Percentiles rank a stretch among this genome's conserved stretches.
Evolutionary conservation across 1,284 basidiomycete species (phyloP).

Genomic region (Ustilago tritici): DNA sequence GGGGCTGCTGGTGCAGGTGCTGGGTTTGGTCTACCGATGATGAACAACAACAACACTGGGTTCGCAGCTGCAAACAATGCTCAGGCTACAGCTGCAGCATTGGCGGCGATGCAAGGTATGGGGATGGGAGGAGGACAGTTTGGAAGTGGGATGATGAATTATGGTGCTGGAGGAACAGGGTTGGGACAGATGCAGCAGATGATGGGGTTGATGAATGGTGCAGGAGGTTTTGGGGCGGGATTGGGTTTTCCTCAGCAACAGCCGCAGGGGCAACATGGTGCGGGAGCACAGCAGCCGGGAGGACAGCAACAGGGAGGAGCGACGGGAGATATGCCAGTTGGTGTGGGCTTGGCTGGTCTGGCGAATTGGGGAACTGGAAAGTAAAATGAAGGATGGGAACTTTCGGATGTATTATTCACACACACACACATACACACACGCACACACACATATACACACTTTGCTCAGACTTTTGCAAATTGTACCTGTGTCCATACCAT

Average conservation of each 20-base stretch:
- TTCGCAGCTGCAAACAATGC: slow-evolving; percentile 27
- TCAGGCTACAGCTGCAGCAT: slow-evolving; percentile 27
- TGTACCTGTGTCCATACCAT: slow-evolving; percentile 15
- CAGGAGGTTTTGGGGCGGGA: slow-evolving; percentile 17
- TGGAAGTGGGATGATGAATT: slow-evolving; percentile 18
- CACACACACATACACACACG: too few relatives aligned
- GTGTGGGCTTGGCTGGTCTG: slow-evolving; percentile 39
- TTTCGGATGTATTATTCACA: slow-evolving; percentile 1
- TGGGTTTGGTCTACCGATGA: slow-evolving; percentile 36
- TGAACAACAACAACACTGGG: slow-evolving; percentile 29
- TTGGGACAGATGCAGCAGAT: slow-evolving; percentile 45
- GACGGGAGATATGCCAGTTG: slow-evolving; percentile 40
- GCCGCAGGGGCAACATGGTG: slow-evolving; percentile 17
- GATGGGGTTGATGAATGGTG: slow-evolving; percentile 44
- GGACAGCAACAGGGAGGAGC: slow-evolving; percentile 18
- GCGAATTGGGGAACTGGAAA: slow-evolving; percentile 49
- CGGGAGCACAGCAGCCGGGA: slow-evolving; percentile 16
- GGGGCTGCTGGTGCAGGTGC: background rate
- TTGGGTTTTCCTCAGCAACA: slow-evolving; percentile 28
- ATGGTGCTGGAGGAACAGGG: slow-evolving; percentile 14
- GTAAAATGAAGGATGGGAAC: slow-evolving; percentile 11
- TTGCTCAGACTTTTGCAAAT: background rate
- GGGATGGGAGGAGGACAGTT: slow-evolving; percentile 29
- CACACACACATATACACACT: background rate
- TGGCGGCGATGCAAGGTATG: slow-evolving; percentile 41